These are phyloP conservation scores for Trichoderma afroharzianum DNA, from an alignment of 2,329 filamentous ascomycete genomes.

Conservation along the genomic window DNA sequence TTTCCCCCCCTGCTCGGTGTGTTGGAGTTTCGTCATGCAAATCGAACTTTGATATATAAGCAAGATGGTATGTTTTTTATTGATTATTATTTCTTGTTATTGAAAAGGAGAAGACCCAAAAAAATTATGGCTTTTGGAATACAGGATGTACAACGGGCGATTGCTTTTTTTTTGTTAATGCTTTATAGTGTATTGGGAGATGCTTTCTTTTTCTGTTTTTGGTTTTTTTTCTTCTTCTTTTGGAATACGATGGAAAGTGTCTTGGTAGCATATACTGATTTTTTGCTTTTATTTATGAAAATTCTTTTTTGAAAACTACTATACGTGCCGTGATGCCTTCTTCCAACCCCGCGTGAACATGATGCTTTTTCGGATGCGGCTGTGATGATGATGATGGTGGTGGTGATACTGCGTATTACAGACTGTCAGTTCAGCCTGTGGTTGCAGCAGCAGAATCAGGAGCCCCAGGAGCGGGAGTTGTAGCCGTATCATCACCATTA, in stretches of 20 bases:
- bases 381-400: neutral
- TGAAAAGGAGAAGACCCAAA: neutral
- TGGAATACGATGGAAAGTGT: neutral
- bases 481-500: neutral
- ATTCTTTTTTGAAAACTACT: neutral
- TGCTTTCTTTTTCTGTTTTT: neutral
- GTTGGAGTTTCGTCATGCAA: neutral
- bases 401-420: neutral
- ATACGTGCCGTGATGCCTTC: neutral
- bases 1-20: neutral
- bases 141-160: neutral
- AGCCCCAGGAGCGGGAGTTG: neutral
- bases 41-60: neutral
- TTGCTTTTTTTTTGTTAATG: neutral
- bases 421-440: neutral
- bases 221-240: neutral
- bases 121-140: neutral
- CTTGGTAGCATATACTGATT: neutral
- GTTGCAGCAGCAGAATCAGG: neutral
- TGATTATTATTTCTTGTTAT: neutral
- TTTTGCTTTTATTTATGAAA: neutral
- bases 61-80: neutral
- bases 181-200: neutral
- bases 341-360: neutral
- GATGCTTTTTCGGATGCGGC: too few relatives aligned